phyloP scores from a whole-genome alignment of 768 basidiomycete species.

The Pisolithus sp. region DNA sequence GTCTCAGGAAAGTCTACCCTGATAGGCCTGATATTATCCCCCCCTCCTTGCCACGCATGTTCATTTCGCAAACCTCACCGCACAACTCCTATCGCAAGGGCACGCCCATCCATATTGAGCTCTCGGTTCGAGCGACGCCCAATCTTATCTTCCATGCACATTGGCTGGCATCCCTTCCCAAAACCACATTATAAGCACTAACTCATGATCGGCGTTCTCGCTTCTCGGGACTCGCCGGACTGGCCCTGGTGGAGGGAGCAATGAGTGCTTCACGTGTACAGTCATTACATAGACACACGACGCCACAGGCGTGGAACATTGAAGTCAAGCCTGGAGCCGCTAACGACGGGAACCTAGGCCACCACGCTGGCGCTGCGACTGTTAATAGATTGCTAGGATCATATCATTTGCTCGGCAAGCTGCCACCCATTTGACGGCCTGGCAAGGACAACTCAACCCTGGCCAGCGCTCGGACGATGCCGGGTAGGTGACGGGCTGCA shows the following conservation, averaged over 20 bases:
- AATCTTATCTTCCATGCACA: background rate
- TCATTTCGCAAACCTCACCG: background rate
- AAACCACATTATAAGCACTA: background rate
- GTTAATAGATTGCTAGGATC: background rate
- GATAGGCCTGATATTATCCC: background rate
- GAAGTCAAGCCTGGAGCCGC: no score
- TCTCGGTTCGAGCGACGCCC: background rate
- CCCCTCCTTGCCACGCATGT: background rate
- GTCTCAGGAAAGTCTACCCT: conserved; percentile 21
- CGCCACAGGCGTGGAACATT: background rate
- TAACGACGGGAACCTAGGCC: no score
- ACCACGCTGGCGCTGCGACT: background rate
- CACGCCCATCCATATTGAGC: background rate
- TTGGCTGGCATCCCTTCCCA: background rate
- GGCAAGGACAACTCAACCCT: background rate
- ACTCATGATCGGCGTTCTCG: background rate
- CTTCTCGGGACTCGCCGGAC: background rate
- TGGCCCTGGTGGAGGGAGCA: background rate
- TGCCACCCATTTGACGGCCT: background rate
- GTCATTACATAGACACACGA: background rate
- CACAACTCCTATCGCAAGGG: background rate
- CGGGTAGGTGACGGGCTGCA: background rate
- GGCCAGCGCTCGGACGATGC: background rate
- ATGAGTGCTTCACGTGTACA: background rate
- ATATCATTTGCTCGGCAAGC: background rate